Evolutionary conservation across 257 asterid species (phyloP).

Genomic region (Striga asiatica): DNA sequence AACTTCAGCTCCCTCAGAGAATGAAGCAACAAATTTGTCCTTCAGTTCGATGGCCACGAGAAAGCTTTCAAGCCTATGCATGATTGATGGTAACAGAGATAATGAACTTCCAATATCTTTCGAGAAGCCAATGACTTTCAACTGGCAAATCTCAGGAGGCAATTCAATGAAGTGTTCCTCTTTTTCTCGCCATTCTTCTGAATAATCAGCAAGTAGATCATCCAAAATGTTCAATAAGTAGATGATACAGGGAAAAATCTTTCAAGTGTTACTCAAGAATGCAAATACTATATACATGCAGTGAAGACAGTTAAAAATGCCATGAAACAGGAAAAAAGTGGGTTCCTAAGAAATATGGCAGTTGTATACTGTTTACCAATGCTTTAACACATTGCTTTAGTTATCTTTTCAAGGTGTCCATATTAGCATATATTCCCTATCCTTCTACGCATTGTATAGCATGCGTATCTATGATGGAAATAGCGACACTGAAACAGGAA

Average conservation of each 20-base stretch:
- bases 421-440: too few relatives aligned
- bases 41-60: constrained; percentile 84
- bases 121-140: constrained; percentile 90
- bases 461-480: too few relatives aligned
- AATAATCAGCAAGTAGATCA: constrained; percentile 17
- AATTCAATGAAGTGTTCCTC: constrained; percentile 82
- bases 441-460: too few relatives aligned
- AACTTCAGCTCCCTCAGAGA: constrained; percentile 74
- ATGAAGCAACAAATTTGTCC: constrained; percentile 53
- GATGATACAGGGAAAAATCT: not conserved
- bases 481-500: too few relatives aligned
- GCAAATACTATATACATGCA: constrained; percentile 1
- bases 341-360: not conserved
- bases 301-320: constrained; percentile 9
- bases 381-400: too few relatives aligned
- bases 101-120: constrained; percentile 92
- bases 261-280: not conserved
- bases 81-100: constrained; percentile 82
- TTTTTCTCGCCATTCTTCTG: constrained; percentile 57
- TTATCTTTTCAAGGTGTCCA: too few relatives aligned
- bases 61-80: constrained; percentile 84
- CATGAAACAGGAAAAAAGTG: not conserved
- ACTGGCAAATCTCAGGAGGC: constrained; percentile 91
- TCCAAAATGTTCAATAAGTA: constrained; percentile 11
- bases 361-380: not conserved